Conservation (phyloP, 2,329 filamentous ascomycete species). For the Aspergillus fijiensis region DNA sequence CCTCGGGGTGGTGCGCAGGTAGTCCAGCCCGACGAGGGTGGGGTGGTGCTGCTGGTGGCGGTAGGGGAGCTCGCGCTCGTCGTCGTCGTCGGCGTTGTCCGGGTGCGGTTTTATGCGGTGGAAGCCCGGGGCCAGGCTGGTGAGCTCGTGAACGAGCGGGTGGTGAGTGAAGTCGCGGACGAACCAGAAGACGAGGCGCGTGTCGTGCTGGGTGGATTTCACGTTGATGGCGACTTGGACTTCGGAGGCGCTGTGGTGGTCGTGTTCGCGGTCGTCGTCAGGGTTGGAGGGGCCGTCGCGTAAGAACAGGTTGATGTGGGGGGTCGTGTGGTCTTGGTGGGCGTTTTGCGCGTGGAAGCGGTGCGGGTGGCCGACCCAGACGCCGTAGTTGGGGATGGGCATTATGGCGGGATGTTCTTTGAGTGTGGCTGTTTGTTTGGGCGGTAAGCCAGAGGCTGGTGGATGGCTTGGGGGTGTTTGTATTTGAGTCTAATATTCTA, state of each 20-base stretch:
- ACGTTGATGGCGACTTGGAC: conserved; percentile 15
- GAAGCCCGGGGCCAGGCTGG: conserved; percentile 13
- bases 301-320: not conserved
- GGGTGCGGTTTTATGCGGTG: conserved; percentile 5
- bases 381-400: conserved; percentile 14
- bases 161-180: conserved; percentile 10
- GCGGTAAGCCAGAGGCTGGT: no score
- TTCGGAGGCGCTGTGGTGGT: not conserved
- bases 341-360: not conserved
- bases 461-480: no score
- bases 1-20: conserved; percentile 11
- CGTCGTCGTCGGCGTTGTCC: not conserved
- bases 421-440: no score
- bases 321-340: not conserved
- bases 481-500: no score
- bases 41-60: not conserved
- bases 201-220: conserved; percentile 18
- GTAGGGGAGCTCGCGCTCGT: not conserved
- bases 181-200: conserved; percentile 20
- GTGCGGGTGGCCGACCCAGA: conserved; percentile 8
- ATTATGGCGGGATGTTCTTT: not conserved
- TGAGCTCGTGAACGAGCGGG: conserved; percentile 13
- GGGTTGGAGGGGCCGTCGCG: not conserved
- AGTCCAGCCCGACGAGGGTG: conserved; percentile 13
- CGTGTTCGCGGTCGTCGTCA: not conserved